These are phyloP conservation scores for Tetrastigma voinierianum DNA, from an alignment of 164 flowering plant species.

Conservation along the genomic window DNA sequence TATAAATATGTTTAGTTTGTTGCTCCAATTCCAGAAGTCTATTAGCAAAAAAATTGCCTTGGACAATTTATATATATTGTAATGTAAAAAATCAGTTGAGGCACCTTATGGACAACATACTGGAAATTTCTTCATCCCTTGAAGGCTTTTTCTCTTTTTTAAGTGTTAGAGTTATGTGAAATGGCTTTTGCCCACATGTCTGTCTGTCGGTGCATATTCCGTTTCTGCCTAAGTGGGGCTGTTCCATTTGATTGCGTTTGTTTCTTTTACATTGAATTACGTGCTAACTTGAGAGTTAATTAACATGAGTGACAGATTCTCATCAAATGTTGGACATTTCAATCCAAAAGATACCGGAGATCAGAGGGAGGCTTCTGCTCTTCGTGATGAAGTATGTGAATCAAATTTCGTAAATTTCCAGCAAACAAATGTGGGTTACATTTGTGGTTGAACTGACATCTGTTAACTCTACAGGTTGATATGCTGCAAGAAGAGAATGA, in stretches of 20 bases:
- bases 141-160: too few relatives aligned
- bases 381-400: conserved; percentile 77
- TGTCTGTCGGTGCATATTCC: too few relatives aligned
- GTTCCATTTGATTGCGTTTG: background rate
- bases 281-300: conserved; percentile 1
- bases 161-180: too few relatives aligned
- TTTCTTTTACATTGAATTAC: background rate
- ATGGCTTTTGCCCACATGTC: too few relatives aligned
- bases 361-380: conserved; percentile 73
- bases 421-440: background rate
- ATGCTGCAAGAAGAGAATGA: conserved; percentile 92
- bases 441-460: conserved; percentile 8
- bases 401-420: background rate
- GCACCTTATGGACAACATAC: too few relatives aligned
- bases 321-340: conserved; percentile 37
- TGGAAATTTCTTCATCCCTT: too few relatives aligned
- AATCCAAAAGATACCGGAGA: conserved; percentile 48
- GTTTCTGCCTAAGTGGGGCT: too few relatives aligned
- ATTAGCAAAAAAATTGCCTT: too few relatives aligned
- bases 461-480: conserved; percentile 65
- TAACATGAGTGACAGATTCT: conserved; percentile 40
- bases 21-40: too few relatives aligned
- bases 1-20: too few relatives aligned
- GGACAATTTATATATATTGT: too few relatives aligned
- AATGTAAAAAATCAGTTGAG: too few relatives aligned